A percentile compares a stretch with the other conserved stretches of the same genome.
Evolutionary conservation across 257 asterid genomes (phyloP).

Genomic region (Verbascum thapsus): DNA sequence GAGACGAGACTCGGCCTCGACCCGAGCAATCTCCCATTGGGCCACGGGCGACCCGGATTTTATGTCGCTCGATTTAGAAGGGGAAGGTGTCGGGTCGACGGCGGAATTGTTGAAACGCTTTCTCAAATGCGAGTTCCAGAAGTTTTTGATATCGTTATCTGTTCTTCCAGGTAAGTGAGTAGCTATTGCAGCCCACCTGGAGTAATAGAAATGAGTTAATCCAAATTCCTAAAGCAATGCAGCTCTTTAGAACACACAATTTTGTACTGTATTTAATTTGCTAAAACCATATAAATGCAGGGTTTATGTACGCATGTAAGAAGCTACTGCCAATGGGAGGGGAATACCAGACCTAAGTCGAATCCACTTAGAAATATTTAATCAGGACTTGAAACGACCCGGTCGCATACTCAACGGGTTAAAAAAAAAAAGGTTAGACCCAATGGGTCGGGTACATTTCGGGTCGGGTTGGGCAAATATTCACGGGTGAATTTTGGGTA

Average conservation of each 20-base stretch:
- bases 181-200: slow-evolving; percentile 77
- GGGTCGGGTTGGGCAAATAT: too few species aligned
- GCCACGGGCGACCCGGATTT: slow-evolving; percentile 34
- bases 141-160: slow-evolving; percentile 70
- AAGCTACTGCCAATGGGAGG: too few species aligned
- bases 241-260: neutral
- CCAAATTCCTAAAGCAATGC: neutral
- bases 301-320: too few species aligned
- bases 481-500: too few species aligned
- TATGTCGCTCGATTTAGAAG: slow-evolving; percentile 30
- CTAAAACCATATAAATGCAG: too few species aligned
- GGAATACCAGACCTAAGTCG: too few species aligned
- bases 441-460: too few species aligned
- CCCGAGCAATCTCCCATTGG: slow-evolving; percentile 45
- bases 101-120: slow-evolving; percentile 36
- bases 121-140: slow-evolving; percentile 77
- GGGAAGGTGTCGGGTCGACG: slow-evolving; percentile 32
- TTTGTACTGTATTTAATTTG: too few species aligned
- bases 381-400: too few species aligned
- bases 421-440: too few species aligned
- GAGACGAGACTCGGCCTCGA: slow-evolving; percentile 44
- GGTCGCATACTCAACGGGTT: too few species aligned
- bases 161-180: slow-evolving; percentile 70
- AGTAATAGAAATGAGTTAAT: neutral
- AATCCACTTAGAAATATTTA: too few species aligned